Evolutionary conservation across 2,329 filamentous ascomycete genomes (phyloP), one percentile per base, ranked within the genome.

Genomic region (Stemphylium vesicarium): DNA sequence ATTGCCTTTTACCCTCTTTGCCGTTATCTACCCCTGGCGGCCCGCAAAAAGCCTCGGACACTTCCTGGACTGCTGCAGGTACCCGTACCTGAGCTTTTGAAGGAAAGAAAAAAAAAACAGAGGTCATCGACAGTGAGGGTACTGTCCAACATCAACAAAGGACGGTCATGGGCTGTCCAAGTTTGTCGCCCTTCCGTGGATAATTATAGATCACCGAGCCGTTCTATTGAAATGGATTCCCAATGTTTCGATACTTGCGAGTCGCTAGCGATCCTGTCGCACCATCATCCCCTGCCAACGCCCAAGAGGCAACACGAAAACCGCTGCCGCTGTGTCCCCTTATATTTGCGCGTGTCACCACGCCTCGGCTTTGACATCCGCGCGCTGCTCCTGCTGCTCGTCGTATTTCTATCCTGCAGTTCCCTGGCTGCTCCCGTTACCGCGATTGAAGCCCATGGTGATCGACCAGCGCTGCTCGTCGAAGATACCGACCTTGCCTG

Each of bases 251-350:
- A 65, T 49, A 61, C 60, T 61, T 56, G 51, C 51, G 57, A 62
- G 49, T 62, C 69, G 59, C 60, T 55, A 64, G 53, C 63, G 57
- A 59, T 44, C 44, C n/a, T 67, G 72, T 73, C 68, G 66, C 71
- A 73, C 72, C 72, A 74, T 72, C 41, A 50, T 58, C 61, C 54
- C 61, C 52, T 60, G 55, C 57, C 59, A 58, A 53, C 53, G 47
- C 60, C 43, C 53, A 58, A 59, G 48, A 57, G 55, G 58, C 57
- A 63, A 51, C 59, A 63, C 58, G 60, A 57, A 51, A 59, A 64
- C 53, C 54, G 54, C 57, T 60, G 57, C 59, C 55, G 56, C 53
- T 56, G 51, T 50, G 38, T 54, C 51, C 57, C 58, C 57, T 60
- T 64, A 56, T 65, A 59, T 60, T 55, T 55, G 38, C 55, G 37